phyloP scores from a whole-genome alignment of 805 yeast genomes.

The Millerozyma miso region DNA sequence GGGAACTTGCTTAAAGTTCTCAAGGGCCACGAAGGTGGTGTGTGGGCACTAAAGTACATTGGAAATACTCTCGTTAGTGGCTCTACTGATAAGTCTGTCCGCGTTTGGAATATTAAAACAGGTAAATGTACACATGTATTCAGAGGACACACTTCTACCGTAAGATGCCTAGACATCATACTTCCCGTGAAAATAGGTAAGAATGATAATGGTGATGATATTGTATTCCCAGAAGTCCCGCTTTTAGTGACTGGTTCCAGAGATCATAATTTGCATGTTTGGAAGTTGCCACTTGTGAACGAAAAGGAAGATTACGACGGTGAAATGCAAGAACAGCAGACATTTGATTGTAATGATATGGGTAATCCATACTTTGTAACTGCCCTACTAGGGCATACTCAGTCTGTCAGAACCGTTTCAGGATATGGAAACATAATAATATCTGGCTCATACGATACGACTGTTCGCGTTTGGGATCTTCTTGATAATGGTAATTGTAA shows the following conservation, averaged over 20 bases:
- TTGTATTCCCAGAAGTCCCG: conserved; percentile 58
- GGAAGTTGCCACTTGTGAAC: conserved; percentile 53
- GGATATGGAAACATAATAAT: conserved; percentile 82
- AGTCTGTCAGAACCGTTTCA: conserved; percentile 71
- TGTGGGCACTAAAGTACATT: conserved; percentile 92
- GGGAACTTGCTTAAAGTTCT: conserved; percentile 63
- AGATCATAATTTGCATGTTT: conserved; percentile 42
- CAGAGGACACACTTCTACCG: conserved; percentile 89
- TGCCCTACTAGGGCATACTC: conserved; percentile 51
- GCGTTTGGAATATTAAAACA: conserved; percentile 86
- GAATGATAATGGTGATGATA: conserved; percentile 53
- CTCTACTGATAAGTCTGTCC: conserved; percentile 88
- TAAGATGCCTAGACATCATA: conserved; percentile 82
- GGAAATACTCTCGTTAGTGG: conserved; percentile 87
- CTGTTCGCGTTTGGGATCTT: conserved; percentile 90
- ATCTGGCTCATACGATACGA: conserved; percentile 87
- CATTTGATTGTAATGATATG: conserved; percentile 32
- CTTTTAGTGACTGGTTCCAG: conserved; percentile 52
- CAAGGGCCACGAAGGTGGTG: conserved; percentile 94
- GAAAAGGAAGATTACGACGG: conserved; percentile 32
- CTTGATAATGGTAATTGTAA: conserved; percentile 63
- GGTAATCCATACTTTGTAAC: conserved; percentile 64
- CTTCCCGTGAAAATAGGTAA: conserved; percentile 63
- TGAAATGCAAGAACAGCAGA: conserved; percentile 27
- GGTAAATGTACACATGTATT: conserved; percentile 90